A percentile compares a stretch with the other conserved stretches of the same genome.
Evolutionary conservation across 2,329 filamentous ascomycete species (phyloP).

Genomic region (Drechslerella coelobrocha): DNA sequence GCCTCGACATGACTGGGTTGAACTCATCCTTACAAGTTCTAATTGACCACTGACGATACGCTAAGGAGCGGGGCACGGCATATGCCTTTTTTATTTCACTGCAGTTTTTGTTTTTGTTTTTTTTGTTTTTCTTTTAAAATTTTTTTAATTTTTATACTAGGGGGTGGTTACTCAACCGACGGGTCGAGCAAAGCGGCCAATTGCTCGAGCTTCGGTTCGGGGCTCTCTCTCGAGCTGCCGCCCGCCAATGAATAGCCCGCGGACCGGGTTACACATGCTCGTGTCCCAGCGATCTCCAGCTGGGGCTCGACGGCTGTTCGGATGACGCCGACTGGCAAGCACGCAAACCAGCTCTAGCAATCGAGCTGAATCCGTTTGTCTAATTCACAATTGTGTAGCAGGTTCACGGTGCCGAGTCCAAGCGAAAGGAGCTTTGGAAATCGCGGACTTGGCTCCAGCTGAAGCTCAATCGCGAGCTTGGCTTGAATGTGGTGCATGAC

Average conservation of each 20-base stretch:
- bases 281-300: slow-evolving; percentile 21
- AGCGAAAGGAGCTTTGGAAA: slow-evolving; percentile 19
- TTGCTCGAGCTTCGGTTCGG: slow-evolving; percentile 24
- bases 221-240: slow-evolving; percentile 21
- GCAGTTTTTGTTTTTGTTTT: too few species aligned
- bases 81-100: too few species aligned
- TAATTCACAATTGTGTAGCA: background rate
- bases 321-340: slow-evolving; percentile 18
- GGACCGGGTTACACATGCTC: slow-evolving; percentile 38
- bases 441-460: slow-evolving; percentile 14
- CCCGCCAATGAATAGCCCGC: slow-evolving; percentile 22
- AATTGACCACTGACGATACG: too few species aligned
- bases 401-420: slow-evolving; percentile 45
- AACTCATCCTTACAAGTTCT: background rate
- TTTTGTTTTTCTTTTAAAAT: too few species aligned
- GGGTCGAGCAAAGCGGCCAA: slow-evolving; percentile 10
- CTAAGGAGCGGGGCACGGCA: too few species aligned
- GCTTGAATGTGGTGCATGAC: background rate
- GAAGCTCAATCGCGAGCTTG: slow-evolving; percentile 1
- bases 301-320: background rate
- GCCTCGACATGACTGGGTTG: background rate
- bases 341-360: background rate
- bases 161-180: background rate
- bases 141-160: background rate
- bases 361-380: background rate